Evolutionary conservation across 345 rosid genomes (phyloP).

Genomic region (Angophora floribunda): DNA sequence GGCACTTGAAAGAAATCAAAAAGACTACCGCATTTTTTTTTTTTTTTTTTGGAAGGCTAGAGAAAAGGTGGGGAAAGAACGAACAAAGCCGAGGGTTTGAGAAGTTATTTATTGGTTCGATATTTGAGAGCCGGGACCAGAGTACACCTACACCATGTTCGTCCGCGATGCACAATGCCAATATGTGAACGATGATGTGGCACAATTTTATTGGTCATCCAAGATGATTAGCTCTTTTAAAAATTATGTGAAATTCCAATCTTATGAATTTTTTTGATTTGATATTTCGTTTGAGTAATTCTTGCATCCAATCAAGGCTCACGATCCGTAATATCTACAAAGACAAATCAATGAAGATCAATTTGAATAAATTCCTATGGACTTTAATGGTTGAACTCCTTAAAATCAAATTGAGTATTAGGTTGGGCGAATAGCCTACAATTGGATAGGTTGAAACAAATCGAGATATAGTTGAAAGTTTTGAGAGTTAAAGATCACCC

Average conservation of each 20-base stretch:
- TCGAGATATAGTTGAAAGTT: too few species aligned
- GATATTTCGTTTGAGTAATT: neutral
- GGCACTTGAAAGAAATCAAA: neutral
- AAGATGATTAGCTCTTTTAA: neutral
- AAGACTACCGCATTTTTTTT: neutral
- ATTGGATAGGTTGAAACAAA: neutral
- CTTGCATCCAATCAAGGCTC: neutral
- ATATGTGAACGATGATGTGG: neutral
- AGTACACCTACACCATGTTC: neutral
- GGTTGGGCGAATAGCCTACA: neutral
- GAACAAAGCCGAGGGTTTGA: neutral
- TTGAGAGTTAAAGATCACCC: neutral
- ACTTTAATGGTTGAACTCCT: neutral
- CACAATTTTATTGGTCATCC: neutral
- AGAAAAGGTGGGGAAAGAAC: neutral
- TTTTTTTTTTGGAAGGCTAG: neutral
- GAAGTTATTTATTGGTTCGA: neutral
- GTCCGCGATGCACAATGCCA: neutral
- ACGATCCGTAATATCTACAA: neutral
- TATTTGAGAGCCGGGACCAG: neutral
- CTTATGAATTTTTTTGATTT: neutral
- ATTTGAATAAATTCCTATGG: neutral
- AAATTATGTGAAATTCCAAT: neutral
- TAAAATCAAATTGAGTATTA: neutral
- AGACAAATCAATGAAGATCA: neutral